phyloP scores from a whole-genome alignment of 2,329 filamentous ascomycete genomes.

The Neonectria sp. region DNA sequence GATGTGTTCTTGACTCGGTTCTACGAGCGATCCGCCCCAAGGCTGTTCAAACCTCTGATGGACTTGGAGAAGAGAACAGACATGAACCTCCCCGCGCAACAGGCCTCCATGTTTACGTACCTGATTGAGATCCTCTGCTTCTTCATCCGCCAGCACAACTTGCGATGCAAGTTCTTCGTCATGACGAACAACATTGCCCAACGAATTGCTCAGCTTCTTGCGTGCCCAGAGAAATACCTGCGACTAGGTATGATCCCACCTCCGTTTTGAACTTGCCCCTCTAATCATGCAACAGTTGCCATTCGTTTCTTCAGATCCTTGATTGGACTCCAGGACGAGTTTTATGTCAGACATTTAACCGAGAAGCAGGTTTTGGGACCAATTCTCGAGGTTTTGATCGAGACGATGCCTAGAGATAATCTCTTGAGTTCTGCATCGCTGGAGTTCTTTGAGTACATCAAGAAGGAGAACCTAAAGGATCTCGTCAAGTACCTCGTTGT shows the following conservation, averaged over 20 bases:
- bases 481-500: slow-evolving; percentile 88
- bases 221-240: slow-evolving; percentile 90
- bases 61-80: slow-evolving; percentile 80
- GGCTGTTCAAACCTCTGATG: slow-evolving; percentile 89
- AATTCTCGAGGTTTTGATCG: slow-evolving; percentile 85
- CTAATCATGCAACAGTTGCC: slow-evolving; percentile 72
- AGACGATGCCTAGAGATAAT: slow-evolving; percentile 93
- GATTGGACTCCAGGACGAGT: slow-evolving; percentile 89
- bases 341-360: slow-evolving; percentile 88
- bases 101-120: slow-evolving; percentile 92
- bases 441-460: slow-evolving; percentile 94
- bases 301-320: slow-evolving; percentile 95
- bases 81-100: slow-evolving; percentile 82
- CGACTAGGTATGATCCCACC: slow-evolving; percentile 78
- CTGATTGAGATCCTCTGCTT: slow-evolving; percentile 94
- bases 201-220: slow-evolving; percentile 86
- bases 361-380: slow-evolving; percentile 87
- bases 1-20: slow-evolving; percentile 90
- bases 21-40: slow-evolving; percentile 88
- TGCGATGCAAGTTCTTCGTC: slow-evolving; percentile 90
- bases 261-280: slow-evolving; percentile 27
- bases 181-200: slow-evolving; percentile 83
- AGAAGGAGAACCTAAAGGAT: slow-evolving; percentile 84
- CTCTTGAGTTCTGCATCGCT: slow-evolving; percentile 93
- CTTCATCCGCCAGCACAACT: slow-evolving; percentile 90